phyloP scores from a whole-genome alignment of 2,329 filamentous ascomycete genomes.

The Fusarium anthophilum region DNA sequence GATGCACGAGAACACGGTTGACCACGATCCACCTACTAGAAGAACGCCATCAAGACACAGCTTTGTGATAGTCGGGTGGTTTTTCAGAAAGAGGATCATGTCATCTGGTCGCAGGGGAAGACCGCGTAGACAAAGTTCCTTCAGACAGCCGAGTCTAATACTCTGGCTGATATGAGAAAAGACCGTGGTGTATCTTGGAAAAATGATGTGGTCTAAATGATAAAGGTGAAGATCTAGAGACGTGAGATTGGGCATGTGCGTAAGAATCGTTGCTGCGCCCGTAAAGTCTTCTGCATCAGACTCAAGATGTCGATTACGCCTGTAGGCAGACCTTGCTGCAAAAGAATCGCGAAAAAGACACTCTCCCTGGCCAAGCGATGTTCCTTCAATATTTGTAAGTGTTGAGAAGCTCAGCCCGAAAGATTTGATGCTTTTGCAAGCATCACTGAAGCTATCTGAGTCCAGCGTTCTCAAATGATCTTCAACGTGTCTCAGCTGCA shows the following conservation, averaged over 20 bases:
- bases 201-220: fast-evolving
- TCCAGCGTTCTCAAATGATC: neutral
- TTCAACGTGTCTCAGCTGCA: neutral
- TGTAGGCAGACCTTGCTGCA: neutral
- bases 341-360: neutral
- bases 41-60: neutral
- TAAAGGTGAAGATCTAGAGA: neutral
- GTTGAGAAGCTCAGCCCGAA: neutral
- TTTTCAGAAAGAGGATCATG: neutral
- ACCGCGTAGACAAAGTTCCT: neutral
- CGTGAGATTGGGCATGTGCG: neutral
- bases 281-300: no score
- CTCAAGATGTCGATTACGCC: neutral
- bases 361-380: neutral
- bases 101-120: neutral
- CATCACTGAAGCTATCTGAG: neutral
- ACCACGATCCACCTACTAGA: neutral
- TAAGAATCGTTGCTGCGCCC: neutral
- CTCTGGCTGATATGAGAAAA: neutral
- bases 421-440: neutral
- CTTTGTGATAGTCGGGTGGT: neutral
- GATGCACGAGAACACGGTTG: neutral
- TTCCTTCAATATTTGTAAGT: no score
- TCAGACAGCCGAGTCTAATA: neutral
- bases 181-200: neutral